phyloP scores from a whole-genome alignment of 2,329 filamentous ascomycete genomes.

The Phyllosticta ampelicida region DNA sequence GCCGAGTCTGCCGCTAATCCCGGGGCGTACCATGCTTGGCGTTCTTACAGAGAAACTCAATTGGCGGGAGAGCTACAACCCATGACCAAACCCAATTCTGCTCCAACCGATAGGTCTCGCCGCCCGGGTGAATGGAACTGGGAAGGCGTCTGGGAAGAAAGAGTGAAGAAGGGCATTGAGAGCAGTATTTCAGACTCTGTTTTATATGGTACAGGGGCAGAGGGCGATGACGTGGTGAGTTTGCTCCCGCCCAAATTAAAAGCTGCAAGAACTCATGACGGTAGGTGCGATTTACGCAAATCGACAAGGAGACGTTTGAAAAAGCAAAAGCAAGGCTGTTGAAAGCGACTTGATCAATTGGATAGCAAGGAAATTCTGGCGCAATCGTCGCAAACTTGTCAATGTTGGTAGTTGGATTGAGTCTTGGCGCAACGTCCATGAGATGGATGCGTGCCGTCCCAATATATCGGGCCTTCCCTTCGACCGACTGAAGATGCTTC shows the following conservation, averaged over 20 bases:
- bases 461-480: not conserved
- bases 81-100: slow-evolving; percentile 1
- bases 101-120: slow-evolving; percentile 38
- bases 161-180: slow-evolving; percentile 69
- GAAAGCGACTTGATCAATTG: slow-evolving; percentile 22
- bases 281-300: slow-evolving; percentile 29
- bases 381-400: not conserved
- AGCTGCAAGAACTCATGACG: slow-evolving; percentile 1
- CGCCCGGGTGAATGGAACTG: slow-evolving; percentile 87
- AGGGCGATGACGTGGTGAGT: slow-evolving; percentile 59
- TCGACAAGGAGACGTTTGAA: slow-evolving; percentile 22
- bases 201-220: slow-evolving; percentile 56
- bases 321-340: slow-evolving; percentile 19
- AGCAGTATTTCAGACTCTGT: slow-evolving; percentile 68
- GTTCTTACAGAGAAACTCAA: slow-evolving; percentile 48
- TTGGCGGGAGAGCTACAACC: slow-evolving; percentile 1
- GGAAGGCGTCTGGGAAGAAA: slow-evolving; percentile 92
- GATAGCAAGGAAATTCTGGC: slow-evolving; percentile 26
- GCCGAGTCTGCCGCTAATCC: slow-evolving; percentile 77
- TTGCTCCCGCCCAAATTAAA: not conserved
- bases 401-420: not conserved
- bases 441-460: not conserved
- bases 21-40: slow-evolving; percentile 91
- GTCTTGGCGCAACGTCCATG: not conserved
- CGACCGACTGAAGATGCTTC: not conserved